phyloP scores from a whole-genome alignment of 306 rosid species.

The Trichosanthes truncata region DNA sequence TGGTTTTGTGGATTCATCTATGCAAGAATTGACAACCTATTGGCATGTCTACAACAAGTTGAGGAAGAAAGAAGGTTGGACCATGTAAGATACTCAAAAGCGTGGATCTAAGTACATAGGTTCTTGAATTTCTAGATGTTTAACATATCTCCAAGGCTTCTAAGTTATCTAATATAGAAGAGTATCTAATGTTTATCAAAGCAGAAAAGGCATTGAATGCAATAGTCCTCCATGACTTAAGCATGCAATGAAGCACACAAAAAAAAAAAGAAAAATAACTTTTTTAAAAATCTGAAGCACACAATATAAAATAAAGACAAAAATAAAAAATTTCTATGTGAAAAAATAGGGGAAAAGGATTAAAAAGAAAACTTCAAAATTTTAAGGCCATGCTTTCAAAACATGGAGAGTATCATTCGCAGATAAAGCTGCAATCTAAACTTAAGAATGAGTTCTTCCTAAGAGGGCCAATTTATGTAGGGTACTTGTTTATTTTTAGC shows the following conservation, averaged over 20 bases:
- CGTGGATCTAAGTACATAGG: neutral
- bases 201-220: no score
- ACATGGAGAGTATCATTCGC: neutral
- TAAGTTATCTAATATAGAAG: neutral
- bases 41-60: neutral
- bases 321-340: neutral
- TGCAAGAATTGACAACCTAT: neutral
- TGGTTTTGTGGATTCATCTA: neutral
- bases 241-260: neutral
- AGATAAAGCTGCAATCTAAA: neutral
- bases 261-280: neutral
- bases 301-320: neutral
- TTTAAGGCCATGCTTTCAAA: neutral
- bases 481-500: neutral
- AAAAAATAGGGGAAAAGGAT: neutral
- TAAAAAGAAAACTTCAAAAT: neutral
- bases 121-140: neutral
- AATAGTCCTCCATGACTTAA: no score
- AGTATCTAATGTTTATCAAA: no score
- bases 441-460: neutral
- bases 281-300: no score
- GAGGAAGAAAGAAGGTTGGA: neutral
- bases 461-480: neutral
- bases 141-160: neutral
- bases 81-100: neutral